Evolutionary conservation across 2,329 filamentous ascomycete species (phyloP), one percentile per base, ranked within the genome.

Genomic region (Chaetomium sp.): DNA sequence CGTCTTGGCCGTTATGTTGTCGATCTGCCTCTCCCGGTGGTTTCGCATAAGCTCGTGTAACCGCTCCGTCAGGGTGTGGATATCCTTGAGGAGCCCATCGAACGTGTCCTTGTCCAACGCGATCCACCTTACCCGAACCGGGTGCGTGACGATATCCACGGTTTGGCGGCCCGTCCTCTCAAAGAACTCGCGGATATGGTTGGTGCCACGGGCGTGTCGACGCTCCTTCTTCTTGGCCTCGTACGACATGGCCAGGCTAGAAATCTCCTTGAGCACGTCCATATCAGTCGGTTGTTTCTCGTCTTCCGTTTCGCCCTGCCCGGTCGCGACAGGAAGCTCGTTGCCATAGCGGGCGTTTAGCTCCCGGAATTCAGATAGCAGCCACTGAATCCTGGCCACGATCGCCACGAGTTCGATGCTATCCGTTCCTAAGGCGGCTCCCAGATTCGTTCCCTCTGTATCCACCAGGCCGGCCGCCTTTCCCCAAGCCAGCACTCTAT

Each of bases 391-490:
- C 4, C 64, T 55, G 7, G 62, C 59, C 0, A 66, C 42, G 5
- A 65, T 64, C 14, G 56, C 54, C 14, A 61, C 59, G 5, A 65
- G 60, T 38, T 66, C 64, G 14, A 63, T 63, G 14, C 59, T 54
- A 7, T 64, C 57, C 0, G 63, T 58, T 11, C 62, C 61, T 11
- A 65, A 50, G 5, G 61, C 57, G 19, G 53, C 49, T 7, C 56
- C 60, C 5, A 65, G 55, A 9, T 32, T 60, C 1, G 58, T 61
- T 4, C 62, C 62, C 14, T 61, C 56, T 4, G 61, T 57, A 32
- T 65, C 63, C 9, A 66, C 50, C 3, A 66, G 49, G 2, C 64
- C 64, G 7, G 57, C 64, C 4, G 64, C 63, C 44, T 66, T 65
- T 5, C 63, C 64, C 59, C 59, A 66, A 11, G 64, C 64, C 1